Evolutionary conservation across 2,329 filamentous ascomycete species (phyloP), one percentile per base, ranked within the genome.

Genomic region (Thielaviopsis musarum): DNA sequence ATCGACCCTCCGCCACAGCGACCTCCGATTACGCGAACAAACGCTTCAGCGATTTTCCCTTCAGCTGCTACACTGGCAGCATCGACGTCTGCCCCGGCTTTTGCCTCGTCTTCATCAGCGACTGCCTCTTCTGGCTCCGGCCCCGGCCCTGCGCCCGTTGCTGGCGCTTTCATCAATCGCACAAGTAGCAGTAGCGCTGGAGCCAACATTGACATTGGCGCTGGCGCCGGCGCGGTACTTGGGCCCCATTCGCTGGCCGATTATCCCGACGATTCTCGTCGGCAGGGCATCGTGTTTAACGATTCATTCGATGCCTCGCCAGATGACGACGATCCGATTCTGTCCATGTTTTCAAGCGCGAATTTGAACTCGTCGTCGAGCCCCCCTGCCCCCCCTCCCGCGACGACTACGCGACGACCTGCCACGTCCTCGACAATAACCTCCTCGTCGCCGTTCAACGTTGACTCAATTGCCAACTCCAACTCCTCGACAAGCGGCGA

Each of bases 271-370:
- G 72, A 75, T 59, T 71, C 70, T 30, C 70, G 80, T 60, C 74
- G 81, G 45, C 79, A 81, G 65, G 81, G 81, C 61, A 72, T 83
- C 53, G 77, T 84, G 52, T 84, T 84, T 66, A 75, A 80, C 63
- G 81, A 84, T 59, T 69, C 74, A 28, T 76, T 77, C 64, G 71
- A 72, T 59, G 75, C 75, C 56, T 74, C 79, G 12, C 73, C 77
- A 62, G 77, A 80, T 7, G 38, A 45, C 38, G 38, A 45, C 38
- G 38, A 45, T 5, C 38, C 38, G 17, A 45, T 45, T 45, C 17
- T 45, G 38, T 45, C 38, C 15, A 10, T 45, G 38, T 45, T 45
- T 45, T 45, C 38, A 2, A 45, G 38, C 38, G 38, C 38, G 10
- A 45, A 45, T 10, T 17, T 45, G 38, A 15, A 15, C 5, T 45